Evolutionary conservation across 805 yeast species (phyloP).

Genomic region (Wickerhamomyces bovis): DNA sequence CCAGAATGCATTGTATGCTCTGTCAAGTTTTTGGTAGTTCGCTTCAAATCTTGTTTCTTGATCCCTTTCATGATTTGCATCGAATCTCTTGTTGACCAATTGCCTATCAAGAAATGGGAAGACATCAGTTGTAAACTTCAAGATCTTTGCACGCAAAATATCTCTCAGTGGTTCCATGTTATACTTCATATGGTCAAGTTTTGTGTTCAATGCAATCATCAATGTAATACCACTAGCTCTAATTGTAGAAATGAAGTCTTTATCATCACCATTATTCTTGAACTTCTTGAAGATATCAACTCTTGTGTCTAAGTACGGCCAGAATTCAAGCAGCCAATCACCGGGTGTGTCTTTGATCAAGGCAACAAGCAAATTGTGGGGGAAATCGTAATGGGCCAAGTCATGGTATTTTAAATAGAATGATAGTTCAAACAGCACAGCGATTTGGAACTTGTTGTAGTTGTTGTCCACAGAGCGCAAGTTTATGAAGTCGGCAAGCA

Average conservation of each 20-base stretch:
- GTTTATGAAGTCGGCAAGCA: conserved; percentile 9
- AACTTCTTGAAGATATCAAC: neutral
- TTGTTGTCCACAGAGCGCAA: conserved; percentile 8
- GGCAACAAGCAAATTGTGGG: conserved; percentile 6
- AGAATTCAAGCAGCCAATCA: conserved; percentile 16
- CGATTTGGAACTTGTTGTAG: conserved; percentile 11
- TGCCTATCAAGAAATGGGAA: conserved; percentile 9
- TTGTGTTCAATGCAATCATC: conserved; percentile 12
- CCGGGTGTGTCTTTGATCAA: conserved; percentile 8
- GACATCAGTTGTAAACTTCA: conserved; percentile 11
- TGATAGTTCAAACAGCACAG: conserved; percentile 16
- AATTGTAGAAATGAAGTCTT: neutral
- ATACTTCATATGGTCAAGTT: conserved; percentile 4
- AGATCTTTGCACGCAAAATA: conserved; percentile 11
- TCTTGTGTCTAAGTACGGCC: conserved; percentile 17
- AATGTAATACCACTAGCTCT: conserved; percentile 12
- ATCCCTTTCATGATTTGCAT: conserved; percentile 9
- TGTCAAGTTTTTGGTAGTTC: neutral
- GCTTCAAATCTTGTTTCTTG: conserved; percentile 4
- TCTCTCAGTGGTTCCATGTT: conserved; percentile 18
- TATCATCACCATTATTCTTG: neutral
- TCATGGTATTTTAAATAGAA: conserved; percentile 8
- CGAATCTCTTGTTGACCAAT: conserved; percentile 13
- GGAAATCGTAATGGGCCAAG: conserved; percentile 9
- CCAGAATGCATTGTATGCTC: conserved; percentile 13